Conservation (phyloP, 2,329 filamentous ascomycete species). For the Aspergillus ibericus region DNA sequence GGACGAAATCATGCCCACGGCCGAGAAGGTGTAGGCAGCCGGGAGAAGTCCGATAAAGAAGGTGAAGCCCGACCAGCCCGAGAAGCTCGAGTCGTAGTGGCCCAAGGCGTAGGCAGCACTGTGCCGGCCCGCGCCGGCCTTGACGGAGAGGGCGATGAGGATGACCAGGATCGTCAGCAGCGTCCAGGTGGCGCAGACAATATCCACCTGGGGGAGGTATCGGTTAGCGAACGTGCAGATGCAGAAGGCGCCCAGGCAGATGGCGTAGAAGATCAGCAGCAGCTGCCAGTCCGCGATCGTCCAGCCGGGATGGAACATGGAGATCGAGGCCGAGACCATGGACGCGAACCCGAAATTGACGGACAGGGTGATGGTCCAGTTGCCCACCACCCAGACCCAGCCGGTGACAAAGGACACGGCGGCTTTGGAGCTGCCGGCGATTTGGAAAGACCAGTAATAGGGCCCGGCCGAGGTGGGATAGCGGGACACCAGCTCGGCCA, state of each 20-base stretch:
- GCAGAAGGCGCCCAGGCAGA: slow-evolving; percentile 64
- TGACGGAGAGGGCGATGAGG: slow-evolving; percentile 57
- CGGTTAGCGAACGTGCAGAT: slow-evolving; percentile 68
- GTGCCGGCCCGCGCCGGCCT: slow-evolving; percentile 56
- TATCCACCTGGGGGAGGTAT: slow-evolving; percentile 65
- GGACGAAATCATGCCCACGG: slow-evolving; percentile 62
- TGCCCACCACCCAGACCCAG: slow-evolving; percentile 55
- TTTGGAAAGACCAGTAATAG: slow-evolving; percentile 57
- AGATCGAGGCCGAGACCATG: slow-evolving; percentile 53
- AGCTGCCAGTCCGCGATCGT: slow-evolving; percentile 62
- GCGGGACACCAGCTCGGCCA: slow-evolving; percentile 53
- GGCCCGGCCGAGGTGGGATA: slow-evolving; percentile 55
- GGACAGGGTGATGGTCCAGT: slow-evolving; percentile 55
- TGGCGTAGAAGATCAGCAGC: slow-evolving; percentile 68
- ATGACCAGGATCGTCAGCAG: slow-evolving; percentile 58
- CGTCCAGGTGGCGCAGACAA: slow-evolving; percentile 57
- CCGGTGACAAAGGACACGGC: slow-evolving; percentile 54
- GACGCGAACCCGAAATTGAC: slow-evolving; percentile 59
- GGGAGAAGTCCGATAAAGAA: slow-evolving; percentile 65
- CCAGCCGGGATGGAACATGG: slow-evolving; percentile 57
- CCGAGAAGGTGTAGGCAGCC: slow-evolving; percentile 59
- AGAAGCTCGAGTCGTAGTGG: slow-evolving; percentile 56
- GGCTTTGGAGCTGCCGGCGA: slow-evolving; percentile 45
- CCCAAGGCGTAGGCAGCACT: slow-evolving; percentile 54
- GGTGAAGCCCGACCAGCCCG: slow-evolving; percentile 60